These are phyloP conservation scores for Lachnellula cervina DNA, from an alignment of 2,329 filamentous ascomycete genomes.

Conservation along the genomic window DNA sequence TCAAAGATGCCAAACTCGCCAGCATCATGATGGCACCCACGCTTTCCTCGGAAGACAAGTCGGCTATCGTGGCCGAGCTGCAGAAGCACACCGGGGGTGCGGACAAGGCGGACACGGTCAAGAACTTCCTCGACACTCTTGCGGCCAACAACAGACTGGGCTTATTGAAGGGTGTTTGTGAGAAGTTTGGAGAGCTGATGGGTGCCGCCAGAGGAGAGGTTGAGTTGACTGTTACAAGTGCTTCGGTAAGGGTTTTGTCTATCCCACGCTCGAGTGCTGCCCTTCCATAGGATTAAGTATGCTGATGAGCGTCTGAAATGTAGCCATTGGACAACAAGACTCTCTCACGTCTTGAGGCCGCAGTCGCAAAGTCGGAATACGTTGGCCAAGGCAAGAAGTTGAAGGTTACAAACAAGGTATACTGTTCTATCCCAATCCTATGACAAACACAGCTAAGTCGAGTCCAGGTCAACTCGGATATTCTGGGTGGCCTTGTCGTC, in stretches of 20 bases:
- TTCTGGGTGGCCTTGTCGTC: constrained; percentile 88
- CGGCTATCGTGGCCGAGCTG: constrained; percentile 79
- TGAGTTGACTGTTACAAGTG: constrained; percentile 86
- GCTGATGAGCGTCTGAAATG: constrained; percentile 8
- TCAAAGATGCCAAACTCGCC: constrained; percentile 77
- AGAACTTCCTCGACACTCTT: constrained; percentile 87
- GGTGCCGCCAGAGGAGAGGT: constrained; percentile 87
- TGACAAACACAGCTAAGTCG: constrained; percentile 1
- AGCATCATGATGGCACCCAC: constrained; percentile 75
- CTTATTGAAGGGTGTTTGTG: constrained; percentile 72
- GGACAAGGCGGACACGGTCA: constrained; percentile 73
- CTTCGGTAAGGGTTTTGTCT: constrained; percentile 58
- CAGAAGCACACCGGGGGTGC: constrained; percentile 69
- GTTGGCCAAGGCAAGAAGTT: constrained; percentile 92
- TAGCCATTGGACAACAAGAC: constrained; percentile 84
- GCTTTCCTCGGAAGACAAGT: constrained; percentile 74
- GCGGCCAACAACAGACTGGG: constrained; percentile 95
- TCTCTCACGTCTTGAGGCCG: constrained; percentile 77
- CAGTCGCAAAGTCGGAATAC: constrained; percentile 85
- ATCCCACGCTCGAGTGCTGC: background rate
- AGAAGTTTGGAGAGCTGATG: constrained; percentile 86
- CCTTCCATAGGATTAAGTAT: background rate
- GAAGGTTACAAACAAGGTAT: constrained; percentile 88
- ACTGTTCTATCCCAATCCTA: background rate
- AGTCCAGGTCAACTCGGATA: constrained; percentile 80